Evolutionary conservation across 768 basidiomycete genomes (phyloP).

Genomic region (Austroboletus festivus): DNA sequence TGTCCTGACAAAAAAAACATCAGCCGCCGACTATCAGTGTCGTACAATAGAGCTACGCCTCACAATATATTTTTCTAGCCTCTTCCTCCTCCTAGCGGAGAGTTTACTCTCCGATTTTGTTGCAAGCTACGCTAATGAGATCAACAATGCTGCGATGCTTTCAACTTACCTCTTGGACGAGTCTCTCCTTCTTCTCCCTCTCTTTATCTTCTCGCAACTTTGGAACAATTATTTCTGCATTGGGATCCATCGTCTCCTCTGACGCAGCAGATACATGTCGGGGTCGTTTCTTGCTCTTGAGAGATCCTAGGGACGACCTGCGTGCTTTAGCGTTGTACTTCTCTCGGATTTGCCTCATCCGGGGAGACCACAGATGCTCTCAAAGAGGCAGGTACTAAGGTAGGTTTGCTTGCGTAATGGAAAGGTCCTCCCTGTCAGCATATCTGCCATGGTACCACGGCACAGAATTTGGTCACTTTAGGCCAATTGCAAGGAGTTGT

Average conservation of each 20-base stretch:
- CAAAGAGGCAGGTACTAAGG: not conserved
- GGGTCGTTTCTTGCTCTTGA: slow-evolving; percentile 59
- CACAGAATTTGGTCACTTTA: too few species aligned
- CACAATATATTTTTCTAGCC: slow-evolving; percentile 91
- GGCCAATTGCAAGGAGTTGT: too few species aligned
- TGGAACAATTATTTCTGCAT: slow-evolving; percentile 54
- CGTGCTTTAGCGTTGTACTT: slow-evolving; percentile 68
- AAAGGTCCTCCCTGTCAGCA: too few species aligned
- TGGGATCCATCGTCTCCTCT: slow-evolving; percentile 43
- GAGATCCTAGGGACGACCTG: slow-evolving; percentile 53
- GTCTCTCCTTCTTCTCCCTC: slow-evolving; percentile 52
- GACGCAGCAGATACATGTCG: slow-evolving; percentile 25
- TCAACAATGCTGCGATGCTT: not conserved
- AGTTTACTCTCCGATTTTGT: slow-evolving; percentile 66
- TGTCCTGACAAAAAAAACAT: slow-evolving; percentile 53
- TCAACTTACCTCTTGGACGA: slow-evolving; percentile 57
- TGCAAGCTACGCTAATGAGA: slow-evolving; percentile 21
- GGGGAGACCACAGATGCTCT: not conserved
- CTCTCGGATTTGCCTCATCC: slow-evolving; percentile 26
- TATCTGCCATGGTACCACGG: too few species aligned
- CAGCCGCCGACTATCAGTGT: too few species aligned
- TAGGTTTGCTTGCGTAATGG: not conserved
- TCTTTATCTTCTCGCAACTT: slow-evolving; percentile 64
- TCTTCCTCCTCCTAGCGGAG: slow-evolving; percentile 81
- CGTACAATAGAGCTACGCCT: slow-evolving; percentile 26